Base-by-base conservation (phyloP, 116 monocot genomes). In the Zostera marina region DNA sequence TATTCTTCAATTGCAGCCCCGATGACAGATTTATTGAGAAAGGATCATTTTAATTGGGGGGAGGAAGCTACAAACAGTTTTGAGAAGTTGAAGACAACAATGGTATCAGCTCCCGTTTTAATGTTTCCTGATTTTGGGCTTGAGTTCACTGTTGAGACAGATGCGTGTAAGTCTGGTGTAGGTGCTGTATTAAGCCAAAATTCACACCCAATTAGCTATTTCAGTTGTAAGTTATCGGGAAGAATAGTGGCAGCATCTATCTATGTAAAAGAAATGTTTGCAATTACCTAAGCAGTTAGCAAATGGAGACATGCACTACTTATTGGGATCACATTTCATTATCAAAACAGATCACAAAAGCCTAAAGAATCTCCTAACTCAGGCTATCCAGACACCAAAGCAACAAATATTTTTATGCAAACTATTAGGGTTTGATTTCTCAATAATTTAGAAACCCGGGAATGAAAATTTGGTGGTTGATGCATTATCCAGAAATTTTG, bases 201-300 rank as follows among this genome's bases (percentile, higher is more conserved):
- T 21, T 7, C 20, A 0, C 15, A 25, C 0, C 63, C 63, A 3
- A 63, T 63, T 0, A 41, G 41, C 0, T 63, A 9, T 42, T 53
- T 7, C 1, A 53, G 63, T 11, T 38, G 22, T 9, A 32, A 13
- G 7, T 17, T 51, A 0, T 8, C 15, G 5, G 4, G 6, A 0
- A 16, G 12, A 17, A 14, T 15, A 1, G 0, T 2, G 0, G 1
- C 1, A 0, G 14, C 9, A 9, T 48, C 15, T 0, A 65, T 44
- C 7, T 65, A 65, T 44, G 44, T 54, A 4, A 42, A 42, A 7
- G 47, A 65, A 23, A 15, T 65, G 12, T 17, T 38, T 6, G 54
- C 54, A 0, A 21, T 65, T 2, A 0, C 55, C 0, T 22, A 21
- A 12, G 23, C 54, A 2, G 41, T 55, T 8, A 17, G 13, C 6